Percentiles rank a stretch among this genome's conserved stretches.
Conservation (phyloP, 192 early-diverging fungal species). For the Piromyces sp. region DNA sequence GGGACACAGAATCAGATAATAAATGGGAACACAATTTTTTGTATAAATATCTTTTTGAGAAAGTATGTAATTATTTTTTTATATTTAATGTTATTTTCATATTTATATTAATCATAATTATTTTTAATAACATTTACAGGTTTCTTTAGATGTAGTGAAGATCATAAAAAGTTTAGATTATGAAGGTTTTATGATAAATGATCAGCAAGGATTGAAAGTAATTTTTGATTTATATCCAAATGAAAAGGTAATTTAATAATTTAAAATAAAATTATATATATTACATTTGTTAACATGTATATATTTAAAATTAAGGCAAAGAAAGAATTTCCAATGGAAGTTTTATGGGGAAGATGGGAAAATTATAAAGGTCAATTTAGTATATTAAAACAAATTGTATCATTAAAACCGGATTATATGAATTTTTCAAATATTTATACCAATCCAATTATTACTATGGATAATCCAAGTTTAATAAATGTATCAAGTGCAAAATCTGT, state of each 20-base stretch:
- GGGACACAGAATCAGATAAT: not conserved
- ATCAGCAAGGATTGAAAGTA: not conserved
- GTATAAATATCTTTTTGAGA: not conserved
- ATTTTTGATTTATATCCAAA: not conserved
- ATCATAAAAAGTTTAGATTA: not conserved
- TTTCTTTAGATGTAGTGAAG: not conserved
- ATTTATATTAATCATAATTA: not conserved
- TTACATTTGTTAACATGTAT: too few species aligned
- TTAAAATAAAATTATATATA: too few species aligned
- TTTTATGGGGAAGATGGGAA: constrained; percentile 55
- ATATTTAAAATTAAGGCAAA: not conserved
- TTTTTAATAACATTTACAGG: not conserved
- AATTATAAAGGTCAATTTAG: constrained; percentile 52
- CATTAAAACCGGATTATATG: constrained; percentile 36
- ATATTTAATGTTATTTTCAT: too few species aligned
- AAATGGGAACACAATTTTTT: not conserved
- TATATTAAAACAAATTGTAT: constrained; percentile 40
- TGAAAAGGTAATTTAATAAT: not conserved
- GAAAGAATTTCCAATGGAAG: constrained; percentile 47
- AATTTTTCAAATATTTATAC: constrained; percentile 27
- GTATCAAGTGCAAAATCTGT: constrained; percentile 20
- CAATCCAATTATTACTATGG: constrained; percentile 30
- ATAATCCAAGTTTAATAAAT: constrained; percentile 26
- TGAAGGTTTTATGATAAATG: not conserved
- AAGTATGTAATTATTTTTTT: not conserved